These are phyloP conservation scores for Candolleomyces efflorescens DNA, from an alignment of 768 basidiomycete genomes.

Conservation along the genomic window DNA sequence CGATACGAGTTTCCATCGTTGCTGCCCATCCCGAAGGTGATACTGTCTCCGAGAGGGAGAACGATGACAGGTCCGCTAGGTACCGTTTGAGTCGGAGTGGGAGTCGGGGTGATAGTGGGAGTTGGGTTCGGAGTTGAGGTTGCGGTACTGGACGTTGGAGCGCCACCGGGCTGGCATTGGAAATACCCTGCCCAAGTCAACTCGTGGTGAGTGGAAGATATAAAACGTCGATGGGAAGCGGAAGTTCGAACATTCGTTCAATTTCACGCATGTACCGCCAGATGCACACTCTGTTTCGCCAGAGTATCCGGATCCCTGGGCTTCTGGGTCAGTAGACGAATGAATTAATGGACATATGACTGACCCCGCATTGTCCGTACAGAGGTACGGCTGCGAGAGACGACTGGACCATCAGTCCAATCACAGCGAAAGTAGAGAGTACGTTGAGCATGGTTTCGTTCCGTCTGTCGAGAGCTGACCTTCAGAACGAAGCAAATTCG, in stretches of 20 bases:
- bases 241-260: slow-evolving; percentile 9
- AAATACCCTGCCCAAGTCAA: slow-evolving; percentile 15
- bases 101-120: neutral
- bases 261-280: slow-evolving; percentile 10
- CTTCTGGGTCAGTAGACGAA: too few relatives aligned
- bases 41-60: slow-evolving; percentile 10
- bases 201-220: neutral
- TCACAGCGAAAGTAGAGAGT: neutral
- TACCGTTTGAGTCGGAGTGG: slow-evolving; percentile 8
- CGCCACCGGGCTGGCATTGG: slow-evolving; percentile 23
- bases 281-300: slow-evolving; percentile 8
- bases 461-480: neutral
- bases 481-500: neutral
- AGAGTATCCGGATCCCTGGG: slow-evolving; percentile 11
- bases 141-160: slow-evolving; percentile 8
- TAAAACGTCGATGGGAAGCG: neutral
- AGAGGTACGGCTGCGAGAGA: neutral
- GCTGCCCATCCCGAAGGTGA: slow-evolving; percentile 7
- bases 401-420: neutral
- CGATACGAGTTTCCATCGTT: slow-evolving; percentile 9
- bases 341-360: neutral
- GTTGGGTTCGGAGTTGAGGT: slow-evolving; percentile 2
- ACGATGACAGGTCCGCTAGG: slow-evolving; percentile 1
- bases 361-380: slow-evolving; percentile 9
- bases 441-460: neutral